These are phyloP conservation scores for Trametes maxima DNA, from an alignment of 768 basidiomycete species.

Conservation along the genomic window DNA sequence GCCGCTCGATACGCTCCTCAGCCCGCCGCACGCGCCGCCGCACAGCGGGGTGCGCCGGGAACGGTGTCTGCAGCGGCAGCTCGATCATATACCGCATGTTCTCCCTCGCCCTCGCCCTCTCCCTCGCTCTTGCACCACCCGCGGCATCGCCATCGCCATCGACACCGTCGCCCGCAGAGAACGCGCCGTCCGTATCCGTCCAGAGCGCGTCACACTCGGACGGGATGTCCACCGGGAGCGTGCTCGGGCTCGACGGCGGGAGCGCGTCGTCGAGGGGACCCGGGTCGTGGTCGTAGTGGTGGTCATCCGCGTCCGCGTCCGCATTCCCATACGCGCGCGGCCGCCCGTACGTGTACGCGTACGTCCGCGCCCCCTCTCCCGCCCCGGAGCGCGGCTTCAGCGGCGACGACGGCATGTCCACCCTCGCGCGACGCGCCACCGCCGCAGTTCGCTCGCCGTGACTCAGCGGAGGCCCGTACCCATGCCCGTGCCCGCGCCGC, in stretches of 20 bases:
- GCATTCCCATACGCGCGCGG: neutral
- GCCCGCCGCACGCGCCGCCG: conserved; percentile 33
- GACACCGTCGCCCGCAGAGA: neutral
- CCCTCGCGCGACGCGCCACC: too few relatives aligned
- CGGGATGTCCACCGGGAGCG: conserved; percentile 13
- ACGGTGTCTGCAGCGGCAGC: conserved; percentile 30
- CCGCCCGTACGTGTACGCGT: neutral
- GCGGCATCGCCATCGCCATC: neutral
- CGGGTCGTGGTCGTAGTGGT: neutral
- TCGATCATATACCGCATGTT: conserved; percentile 24
- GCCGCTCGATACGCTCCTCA: conserved; percentile 27
- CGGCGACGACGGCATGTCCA: neutral
- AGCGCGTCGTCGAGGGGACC: neutral
- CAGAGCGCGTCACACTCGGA: conserved; percentile 12
- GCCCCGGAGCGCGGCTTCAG: conserved; percentile 1
- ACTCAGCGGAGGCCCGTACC: neutral
- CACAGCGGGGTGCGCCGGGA: conserved; percentile 30
- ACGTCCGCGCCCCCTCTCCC: neutral
- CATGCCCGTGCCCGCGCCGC: conserved; percentile 14
- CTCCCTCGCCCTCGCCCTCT: conserved; percentile 1
- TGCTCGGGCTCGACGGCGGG: conserved; percentile 20
- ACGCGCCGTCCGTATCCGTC: conserved; percentile 11
- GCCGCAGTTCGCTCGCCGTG: too few relatives aligned
- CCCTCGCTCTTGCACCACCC: neutral
- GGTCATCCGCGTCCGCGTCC: neutral